Base-by-base conservation (phyloP, 257 asterid species). In the Buddleja alternifolia region DNA sequence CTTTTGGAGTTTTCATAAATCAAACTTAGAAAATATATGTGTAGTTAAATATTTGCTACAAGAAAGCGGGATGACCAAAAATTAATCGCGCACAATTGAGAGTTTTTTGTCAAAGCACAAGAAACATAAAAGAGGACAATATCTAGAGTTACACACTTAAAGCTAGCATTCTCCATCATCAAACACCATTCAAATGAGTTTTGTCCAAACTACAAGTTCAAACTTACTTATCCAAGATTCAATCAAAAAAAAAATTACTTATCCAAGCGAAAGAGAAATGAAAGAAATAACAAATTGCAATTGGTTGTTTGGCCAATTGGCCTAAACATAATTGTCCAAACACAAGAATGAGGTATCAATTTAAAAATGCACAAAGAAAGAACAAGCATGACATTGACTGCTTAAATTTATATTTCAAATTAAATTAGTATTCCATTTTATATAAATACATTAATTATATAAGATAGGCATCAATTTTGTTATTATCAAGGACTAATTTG, bases 271-370 rank as follows among this genome's bases (percentile, higher is more conserved):
- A 50, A 5, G 8, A 0, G 16, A 15, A 46, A 45, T 21, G 19
- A 4, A 34, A 23, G n/a, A 39, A 40, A 67, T 37, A 32, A 3
- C 63, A 40, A 17, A 9, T 24, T 40, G 15, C 24, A 39, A 41
- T 39, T 39, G 17, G 39, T 25, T 44, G 14, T 39, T 64, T 64
- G 77, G 46, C 55, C 34, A 29, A 29, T 29, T 29, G 5, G 5
- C 2, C 36, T 47, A 44, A 23, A 46, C 39, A 53, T 36, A 37
- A 32, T 57, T 56, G 61, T 64, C 69, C 45, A 12, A 40, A 17
- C 24, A 63, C 72, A 56, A 73, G 72, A 73, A 73, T 73, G 53
- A 45, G 72, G 46, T 73, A 20, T 52, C 54, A 17, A 7, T n/a
- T 29, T 19, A 8, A 17, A 19, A 20, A 19, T 8, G 34, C 19